phyloP scores from a whole-genome alignment of 2,329 filamentous ascomycete genomes.

The Fusarium xyrophilum region DNA sequence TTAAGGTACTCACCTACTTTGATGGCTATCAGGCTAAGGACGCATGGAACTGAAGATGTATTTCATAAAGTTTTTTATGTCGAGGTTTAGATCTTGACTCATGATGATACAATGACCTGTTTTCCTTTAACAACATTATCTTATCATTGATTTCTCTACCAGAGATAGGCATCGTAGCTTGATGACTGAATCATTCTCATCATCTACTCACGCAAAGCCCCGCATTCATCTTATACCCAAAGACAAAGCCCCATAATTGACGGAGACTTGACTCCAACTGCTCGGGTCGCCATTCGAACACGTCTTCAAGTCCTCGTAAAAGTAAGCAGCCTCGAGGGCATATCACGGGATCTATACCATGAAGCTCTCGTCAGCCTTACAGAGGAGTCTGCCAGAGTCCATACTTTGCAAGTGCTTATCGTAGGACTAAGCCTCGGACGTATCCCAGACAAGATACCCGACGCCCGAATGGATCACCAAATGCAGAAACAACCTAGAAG shows the following conservation, averaged over 20 bases:
- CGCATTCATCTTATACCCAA: background rate
- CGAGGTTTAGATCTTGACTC: conserved; percentile 23
- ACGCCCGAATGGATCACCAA: background rate
- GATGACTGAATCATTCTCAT: background rate
- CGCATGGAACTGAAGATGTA: conserved; percentile 18
- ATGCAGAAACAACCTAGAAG: conserved; percentile 3
- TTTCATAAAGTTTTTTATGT: conserved; percentile 23
- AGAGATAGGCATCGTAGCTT: background rate
- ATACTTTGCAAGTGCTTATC: conserved; percentile 41
- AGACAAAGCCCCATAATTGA: background rate
- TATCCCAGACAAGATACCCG: conserved; percentile 1
- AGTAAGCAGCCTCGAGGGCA: conserved; percentile 8
- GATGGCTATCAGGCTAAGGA: conserved; percentile 15
- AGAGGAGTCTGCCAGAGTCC: conserved; percentile 9
- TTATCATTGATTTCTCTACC: background rate
- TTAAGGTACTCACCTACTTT: conserved; percentile 17
- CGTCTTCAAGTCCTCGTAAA: background rate
- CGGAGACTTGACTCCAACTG: background rate
- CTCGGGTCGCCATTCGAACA: background rate
- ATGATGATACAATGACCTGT: conserved; percentile 35
- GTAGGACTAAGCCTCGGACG: conserved; percentile 20
- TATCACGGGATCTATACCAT: conserved; percentile 15
- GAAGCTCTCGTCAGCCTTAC: conserved; percentile 42
- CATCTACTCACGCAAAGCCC: background rate
- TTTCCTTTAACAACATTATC: background rate